Conservation (phyloP, 176 grass and related monocot species). For the Cymbopogon citratus region DNA sequence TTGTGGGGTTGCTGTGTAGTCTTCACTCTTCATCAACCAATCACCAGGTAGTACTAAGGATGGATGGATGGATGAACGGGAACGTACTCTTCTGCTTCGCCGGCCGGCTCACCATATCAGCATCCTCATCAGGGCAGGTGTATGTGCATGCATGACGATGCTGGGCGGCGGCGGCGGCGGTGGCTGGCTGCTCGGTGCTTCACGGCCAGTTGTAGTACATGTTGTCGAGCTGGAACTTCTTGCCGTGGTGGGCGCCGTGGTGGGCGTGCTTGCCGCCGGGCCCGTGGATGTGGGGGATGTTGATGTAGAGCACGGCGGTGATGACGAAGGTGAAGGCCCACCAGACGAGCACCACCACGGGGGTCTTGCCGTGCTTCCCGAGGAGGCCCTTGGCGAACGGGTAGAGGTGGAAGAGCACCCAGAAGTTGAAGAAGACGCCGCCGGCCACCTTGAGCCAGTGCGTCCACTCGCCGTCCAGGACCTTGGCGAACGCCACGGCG, state of each 20-base stretch:
- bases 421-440: constrained; percentile 96
- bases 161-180: neutral
- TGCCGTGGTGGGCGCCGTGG: neutral
- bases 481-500: constrained; percentile 71
- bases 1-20: neutral
- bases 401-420: constrained; percentile 91
- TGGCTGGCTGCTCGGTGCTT: neutral
- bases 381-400: constrained; percentile 87
- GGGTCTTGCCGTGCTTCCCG: constrained; percentile 66
- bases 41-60: neutral
- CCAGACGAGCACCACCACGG: constrained; percentile 76
- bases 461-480: constrained; percentile 68
- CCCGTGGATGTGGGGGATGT: constrained; percentile 55
- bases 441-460: constrained; percentile 86
- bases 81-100: constrained; percentile 13
- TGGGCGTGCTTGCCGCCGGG: neutral
- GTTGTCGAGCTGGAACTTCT: neutral
- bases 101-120: neutral
- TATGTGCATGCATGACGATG: neutral
- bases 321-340: constrained; percentile 84
- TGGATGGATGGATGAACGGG: neutral
- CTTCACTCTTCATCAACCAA: constrained; percentile 4
- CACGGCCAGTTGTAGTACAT: neutral
- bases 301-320: constrained; percentile 81
- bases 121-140: neutral